A percentile compares a stretch with the other conserved stretches of the same genome.
phyloP scores from a whole-genome alignment of 441 rosid genomes.

The Euphorbia celastroides region DNA sequence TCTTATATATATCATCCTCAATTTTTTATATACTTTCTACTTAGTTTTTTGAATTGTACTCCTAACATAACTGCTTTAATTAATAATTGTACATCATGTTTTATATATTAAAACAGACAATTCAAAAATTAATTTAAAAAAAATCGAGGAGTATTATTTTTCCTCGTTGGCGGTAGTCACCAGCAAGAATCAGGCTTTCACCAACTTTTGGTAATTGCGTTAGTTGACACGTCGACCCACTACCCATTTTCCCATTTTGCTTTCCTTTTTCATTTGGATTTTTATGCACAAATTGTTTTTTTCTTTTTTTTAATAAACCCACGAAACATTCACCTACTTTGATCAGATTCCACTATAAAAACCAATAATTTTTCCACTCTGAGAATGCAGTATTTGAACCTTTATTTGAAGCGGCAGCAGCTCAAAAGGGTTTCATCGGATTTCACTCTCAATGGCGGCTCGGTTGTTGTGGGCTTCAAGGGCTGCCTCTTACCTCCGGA shows the following conservation, averaged over 20 bases:
- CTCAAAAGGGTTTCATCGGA: not conserved
- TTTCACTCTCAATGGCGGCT: constrained; percentile 43
- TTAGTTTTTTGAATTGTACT: too few species aligned
- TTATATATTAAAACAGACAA: too few species aligned
- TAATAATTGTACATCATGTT: too few species aligned
- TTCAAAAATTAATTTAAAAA: too few species aligned
- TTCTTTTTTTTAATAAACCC: not conserved
- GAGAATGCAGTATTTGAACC: not conserved
- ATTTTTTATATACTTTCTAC: too few species aligned
- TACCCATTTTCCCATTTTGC: constrained; percentile 5
- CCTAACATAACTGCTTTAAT: too few species aligned
- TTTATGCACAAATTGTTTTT: too few species aligned
- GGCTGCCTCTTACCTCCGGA: constrained; percentile 80
- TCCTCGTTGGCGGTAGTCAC: not conserved
- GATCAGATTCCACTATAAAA: not conserved
- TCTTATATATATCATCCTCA: too few species aligned
- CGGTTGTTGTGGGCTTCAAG: constrained; percentile 78
- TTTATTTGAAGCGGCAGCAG: not conserved
- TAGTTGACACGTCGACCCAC: constrained; percentile 29
- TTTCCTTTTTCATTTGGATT: not conserved
- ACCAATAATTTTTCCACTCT: not conserved
- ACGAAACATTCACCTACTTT: constrained; percentile 6
- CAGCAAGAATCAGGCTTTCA: constrained; percentile 14
- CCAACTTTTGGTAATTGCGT: constrained; percentile 22
- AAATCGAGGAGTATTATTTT: too few species aligned